phyloP scores from a whole-genome alignment of 495 filamentous ascomycete genomes.

The Clavariopsis aquatica region DNA sequence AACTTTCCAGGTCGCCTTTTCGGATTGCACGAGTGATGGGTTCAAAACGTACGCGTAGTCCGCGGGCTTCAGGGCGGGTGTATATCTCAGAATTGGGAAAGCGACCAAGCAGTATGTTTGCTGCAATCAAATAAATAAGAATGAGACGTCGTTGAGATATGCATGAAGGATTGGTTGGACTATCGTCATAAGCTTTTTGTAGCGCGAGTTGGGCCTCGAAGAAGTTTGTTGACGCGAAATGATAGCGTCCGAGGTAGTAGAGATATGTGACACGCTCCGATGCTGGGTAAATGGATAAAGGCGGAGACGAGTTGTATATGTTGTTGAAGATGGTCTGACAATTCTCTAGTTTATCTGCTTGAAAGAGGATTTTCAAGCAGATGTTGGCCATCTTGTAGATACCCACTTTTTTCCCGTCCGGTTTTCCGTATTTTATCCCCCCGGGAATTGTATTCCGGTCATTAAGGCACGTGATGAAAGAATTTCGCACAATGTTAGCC shows the following conservation, averaged over 20 bases:
- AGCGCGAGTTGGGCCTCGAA: slow-evolving; percentile 70
- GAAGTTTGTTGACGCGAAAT: slow-evolving; percentile 80
- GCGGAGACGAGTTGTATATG: slow-evolving; percentile 78
- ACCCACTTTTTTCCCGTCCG: slow-evolving; percentile 79
- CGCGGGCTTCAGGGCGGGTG: slow-evolving; percentile 67
- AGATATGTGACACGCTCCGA: slow-evolving; percentile 87
- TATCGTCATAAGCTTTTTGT: slow-evolving; percentile 77
- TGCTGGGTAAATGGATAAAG: slow-evolving; percentile 76
- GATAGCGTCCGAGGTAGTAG: slow-evolving; percentile 90
- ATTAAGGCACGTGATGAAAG: slow-evolving; percentile 86
- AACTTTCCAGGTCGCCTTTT: slow-evolving; percentile 75
- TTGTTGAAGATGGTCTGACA: slow-evolving; percentile 89
- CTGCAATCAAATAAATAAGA: slow-evolving; percentile 78
- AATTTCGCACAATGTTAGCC: slow-evolving; percentile 82
- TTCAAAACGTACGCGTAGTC: slow-evolving; percentile 69
- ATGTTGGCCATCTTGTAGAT: slow-evolving; percentile 91
- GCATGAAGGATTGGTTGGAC: slow-evolving; percentile 57
- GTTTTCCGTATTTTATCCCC: slow-evolving; percentile 54
- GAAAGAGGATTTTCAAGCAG: slow-evolving; percentile 84
- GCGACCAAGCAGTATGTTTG: slow-evolving; percentile 81
- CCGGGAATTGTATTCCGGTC: slow-evolving; percentile 68
- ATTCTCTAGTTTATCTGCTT: slow-evolving; percentile 63
- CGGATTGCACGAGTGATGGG: slow-evolving; percentile 74
- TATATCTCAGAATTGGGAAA: slow-evolving; percentile 72
- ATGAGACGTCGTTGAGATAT: slow-evolving; percentile 73